These are phyloP conservation scores for Colletotrichum plurivorum DNA, from an alignment of 2,329 filamentous ascomycete species.

Conservation along the genomic window DNA sequence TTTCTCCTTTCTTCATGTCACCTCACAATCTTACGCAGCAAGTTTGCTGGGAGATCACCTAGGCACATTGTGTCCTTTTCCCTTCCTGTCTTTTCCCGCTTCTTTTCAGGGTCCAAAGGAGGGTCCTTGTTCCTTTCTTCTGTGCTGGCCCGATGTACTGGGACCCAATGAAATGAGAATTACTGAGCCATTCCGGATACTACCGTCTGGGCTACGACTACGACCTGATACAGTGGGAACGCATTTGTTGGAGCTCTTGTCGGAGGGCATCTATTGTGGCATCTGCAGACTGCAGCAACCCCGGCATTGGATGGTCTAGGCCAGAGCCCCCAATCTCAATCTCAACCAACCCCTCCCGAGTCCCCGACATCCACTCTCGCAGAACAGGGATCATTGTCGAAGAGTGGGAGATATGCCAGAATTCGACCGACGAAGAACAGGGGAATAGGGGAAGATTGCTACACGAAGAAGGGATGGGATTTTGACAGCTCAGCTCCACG, in stretches of 20 bases:
- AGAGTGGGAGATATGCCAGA: not conserved
- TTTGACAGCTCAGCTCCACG: not conserved
- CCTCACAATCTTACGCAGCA: not conserved
- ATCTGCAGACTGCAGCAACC: too few relatives aligned
- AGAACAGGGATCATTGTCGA: not conserved
- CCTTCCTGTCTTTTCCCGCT: not conserved
- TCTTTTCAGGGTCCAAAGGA: not conserved
- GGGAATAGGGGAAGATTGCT: not conserved
- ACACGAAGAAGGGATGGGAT: not conserved
- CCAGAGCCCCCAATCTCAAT: not conserved
- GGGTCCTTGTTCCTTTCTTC: too few relatives aligned
- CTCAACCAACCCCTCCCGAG: not conserved
- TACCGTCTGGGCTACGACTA: too few relatives aligned
- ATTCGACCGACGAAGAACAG: not conserved
- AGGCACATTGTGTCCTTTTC: not conserved
- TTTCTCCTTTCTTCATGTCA: constrained; percentile 1
- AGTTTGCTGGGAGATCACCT: not conserved
- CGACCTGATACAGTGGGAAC: too few relatives aligned
- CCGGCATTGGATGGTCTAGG: not conserved
- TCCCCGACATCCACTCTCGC: not conserved
- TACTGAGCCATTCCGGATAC: too few relatives aligned
- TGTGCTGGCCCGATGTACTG: too few relatives aligned
- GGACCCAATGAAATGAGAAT: too few relatives aligned
- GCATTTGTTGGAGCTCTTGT: not conserved
- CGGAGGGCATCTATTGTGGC: too few relatives aligned